These are phyloP conservation scores for Hibiscus syriacus DNA, from an alignment of 345 rosid species.

Conservation along the genomic window DNA sequence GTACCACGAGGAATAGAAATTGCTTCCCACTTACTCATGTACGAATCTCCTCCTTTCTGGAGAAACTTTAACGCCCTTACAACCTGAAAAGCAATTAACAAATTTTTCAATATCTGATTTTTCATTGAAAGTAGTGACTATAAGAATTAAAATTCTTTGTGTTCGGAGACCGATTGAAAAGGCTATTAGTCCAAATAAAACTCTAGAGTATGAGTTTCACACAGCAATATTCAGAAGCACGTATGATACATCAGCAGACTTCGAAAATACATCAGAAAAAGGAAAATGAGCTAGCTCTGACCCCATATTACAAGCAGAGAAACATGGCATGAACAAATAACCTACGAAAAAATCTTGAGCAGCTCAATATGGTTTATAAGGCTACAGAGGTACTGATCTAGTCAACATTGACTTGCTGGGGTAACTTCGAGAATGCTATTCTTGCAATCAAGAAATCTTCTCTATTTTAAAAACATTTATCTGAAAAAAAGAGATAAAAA, in stretches of 20 bases:
- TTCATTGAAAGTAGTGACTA: not conserved
- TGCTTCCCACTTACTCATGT: conserved; percentile 50
- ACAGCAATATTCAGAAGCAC: not conserved
- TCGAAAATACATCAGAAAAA: not conserved
- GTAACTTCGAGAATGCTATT: not conserved
- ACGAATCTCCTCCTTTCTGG: conserved; percentile 49
- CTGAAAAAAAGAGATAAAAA: not conserved
- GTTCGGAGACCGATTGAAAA: not conserved
- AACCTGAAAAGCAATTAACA: conserved; percentile 48
- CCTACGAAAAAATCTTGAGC: not conserved
- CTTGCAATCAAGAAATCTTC: conserved; percentile 1
- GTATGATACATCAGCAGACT: not conserved
- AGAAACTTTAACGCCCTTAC: conserved; percentile 73
- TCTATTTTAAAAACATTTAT: not conserved
- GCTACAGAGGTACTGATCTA: not conserved
- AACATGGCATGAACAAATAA: conserved; percentile 1
- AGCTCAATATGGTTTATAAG: conserved; percentile 1
- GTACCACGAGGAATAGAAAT: conserved; percentile 88
- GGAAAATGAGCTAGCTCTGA: not conserved
- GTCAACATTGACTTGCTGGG: not conserved
- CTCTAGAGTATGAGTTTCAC: not conserved
- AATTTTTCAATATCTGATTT: conserved; percentile 7
- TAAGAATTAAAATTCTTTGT: not conserved
- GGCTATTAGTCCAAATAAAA: not conserved
- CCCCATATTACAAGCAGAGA: not conserved